Evolutionary conservation across 2,329 filamentous ascomycete species (phyloP), one percentile per base, ranked within the genome.

Genomic region (Akanthomyces uredinophilus): DNA sequence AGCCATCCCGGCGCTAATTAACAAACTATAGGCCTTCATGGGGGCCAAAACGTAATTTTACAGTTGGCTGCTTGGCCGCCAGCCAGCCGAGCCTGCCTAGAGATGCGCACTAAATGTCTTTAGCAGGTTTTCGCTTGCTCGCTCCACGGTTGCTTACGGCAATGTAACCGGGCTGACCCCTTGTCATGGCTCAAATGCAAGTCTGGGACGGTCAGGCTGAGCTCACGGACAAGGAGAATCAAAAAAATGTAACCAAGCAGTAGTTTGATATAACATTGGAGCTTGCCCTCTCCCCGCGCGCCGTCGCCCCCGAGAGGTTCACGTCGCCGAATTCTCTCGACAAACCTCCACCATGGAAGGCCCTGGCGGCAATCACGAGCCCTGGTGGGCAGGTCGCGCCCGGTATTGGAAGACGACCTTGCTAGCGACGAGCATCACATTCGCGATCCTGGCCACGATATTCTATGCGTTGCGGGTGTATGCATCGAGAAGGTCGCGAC

Each of bases 401-500:
- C 20, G 43, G n/a, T 51, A 60, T 24, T 63, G 60, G 63, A 63
- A 57, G 63, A 29, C 27, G 58, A 53, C 53, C 11, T 37, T 60
- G n/a, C 44, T 44, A 7, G 54, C 41, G 22, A 59, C 60, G 22
- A 53, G 47, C 46, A 41, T 65, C 4, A 46, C 57, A 1, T 65
- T 65, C 39, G 59, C 52, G 4, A 46, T 60, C 18, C 29, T 65
- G 14, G 54, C 59, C 16, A 64, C 62, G 5, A 46, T 60, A 13
- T 51, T 52, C 3, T 65, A 60, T 32, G 18, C 39, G 5, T 7
- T 64, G 37, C 51, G 64, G 16, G 51, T 63, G 14, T 64, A 62
- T 32, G 62, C 59, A 5, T 60, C 64, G 24, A 27, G 56, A 16
- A 51, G 37, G n/a, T n/a, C 61, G 7, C 52, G 47, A 20, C 54